These are phyloP conservation scores for Bryum argenteum DNA, from an alignment of 225 moss, liverwort and hornwort genomes.

Conservation along the genomic window DNA sequence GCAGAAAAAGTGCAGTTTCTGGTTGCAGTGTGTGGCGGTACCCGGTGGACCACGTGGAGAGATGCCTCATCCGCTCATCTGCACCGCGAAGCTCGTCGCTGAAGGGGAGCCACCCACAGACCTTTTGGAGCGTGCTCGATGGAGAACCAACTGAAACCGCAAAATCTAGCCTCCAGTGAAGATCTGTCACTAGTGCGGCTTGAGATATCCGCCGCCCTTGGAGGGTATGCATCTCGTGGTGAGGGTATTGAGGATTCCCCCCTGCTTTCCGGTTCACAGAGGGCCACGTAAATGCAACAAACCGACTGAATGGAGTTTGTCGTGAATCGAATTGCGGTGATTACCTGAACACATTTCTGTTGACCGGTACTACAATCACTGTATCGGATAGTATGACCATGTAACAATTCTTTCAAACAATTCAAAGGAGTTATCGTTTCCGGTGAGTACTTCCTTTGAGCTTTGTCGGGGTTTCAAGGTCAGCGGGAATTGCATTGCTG, in stretches of 20 bases:
- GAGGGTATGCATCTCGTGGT: constrained; percentile 20
- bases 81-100: constrained; percentile 13
- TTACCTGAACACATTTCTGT: not conserved
- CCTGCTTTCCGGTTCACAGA: constrained; percentile 26
- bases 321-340: constrained; percentile 13
- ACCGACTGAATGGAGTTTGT: not conserved
- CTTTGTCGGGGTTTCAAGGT: not conserved
- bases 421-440: not conserved
- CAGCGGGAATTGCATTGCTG: not conserved
- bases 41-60: constrained; percentile 33
- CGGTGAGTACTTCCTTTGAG: not conserved
- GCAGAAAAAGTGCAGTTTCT: constrained; percentile 3
- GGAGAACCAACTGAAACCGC: not conserved
- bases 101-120: constrained; percentile 17
- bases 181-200: not conserved
- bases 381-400: not conserved
- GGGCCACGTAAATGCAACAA: constrained; percentile 32
- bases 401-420: not conserved
- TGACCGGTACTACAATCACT: not conserved
- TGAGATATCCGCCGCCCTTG: constrained; percentile 11
- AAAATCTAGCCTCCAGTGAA: not conserved
- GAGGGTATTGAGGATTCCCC: constrained; percentile 1
- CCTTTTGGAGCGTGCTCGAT: not conserved
- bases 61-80: constrained; percentile 33
- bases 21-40: constrained; percentile 21